These are phyloP conservation scores for Trichoderma sp. DNA, from an alignment of 2,329 filamentous ascomycete genomes.

Conservation along the genomic window DNA sequence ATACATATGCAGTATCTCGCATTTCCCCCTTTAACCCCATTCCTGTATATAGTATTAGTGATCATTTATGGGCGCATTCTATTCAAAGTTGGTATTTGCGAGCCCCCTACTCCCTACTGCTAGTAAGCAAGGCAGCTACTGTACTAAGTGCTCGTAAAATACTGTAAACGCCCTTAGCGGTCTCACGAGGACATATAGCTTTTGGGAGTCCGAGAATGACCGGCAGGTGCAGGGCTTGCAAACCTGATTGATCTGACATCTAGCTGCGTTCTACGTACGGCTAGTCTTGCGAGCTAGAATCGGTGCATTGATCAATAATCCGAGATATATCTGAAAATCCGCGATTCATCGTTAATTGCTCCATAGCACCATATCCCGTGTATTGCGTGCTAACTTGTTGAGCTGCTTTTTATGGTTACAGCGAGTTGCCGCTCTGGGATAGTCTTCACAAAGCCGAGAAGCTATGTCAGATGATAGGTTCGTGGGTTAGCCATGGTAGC, in stretches of 20 bases:
- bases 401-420: conserved; percentile 3
- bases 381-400: not conserved
- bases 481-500: not conserved
- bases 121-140: not conserved
- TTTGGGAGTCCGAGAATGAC: not conserved
- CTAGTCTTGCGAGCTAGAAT: not conserved
- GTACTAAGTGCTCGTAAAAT: not conserved
- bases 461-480: not conserved
- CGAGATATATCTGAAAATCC: not conserved
- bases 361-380: not conserved
- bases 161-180: not conserved
- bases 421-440: not conserved
- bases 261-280: not conserved
- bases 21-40: too few species aligned
- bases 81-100: not conserved
- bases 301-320: not conserved
- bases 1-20: not conserved
- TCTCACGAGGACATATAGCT: not conserved
- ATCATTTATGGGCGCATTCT: not conserved
- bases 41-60: not conserved
- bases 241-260: not conserved
- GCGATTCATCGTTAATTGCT: not conserved
- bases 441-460: not conserved
- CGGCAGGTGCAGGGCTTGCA: not conserved
- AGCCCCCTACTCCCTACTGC: not conserved